phyloP scores from a whole-genome alignment of 305 asterid species.

The Fraxinus sp. region DNA sequence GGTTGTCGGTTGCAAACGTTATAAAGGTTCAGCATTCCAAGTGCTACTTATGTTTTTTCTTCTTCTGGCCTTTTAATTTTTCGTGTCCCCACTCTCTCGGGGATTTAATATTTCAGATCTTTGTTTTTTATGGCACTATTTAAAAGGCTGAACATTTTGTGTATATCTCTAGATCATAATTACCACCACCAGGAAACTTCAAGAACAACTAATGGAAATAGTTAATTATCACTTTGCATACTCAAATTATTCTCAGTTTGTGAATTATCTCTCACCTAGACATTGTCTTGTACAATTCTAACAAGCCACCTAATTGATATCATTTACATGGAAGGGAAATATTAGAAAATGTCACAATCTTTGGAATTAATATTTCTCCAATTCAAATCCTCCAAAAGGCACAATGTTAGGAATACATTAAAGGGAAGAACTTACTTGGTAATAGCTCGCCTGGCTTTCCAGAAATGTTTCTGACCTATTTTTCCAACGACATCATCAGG shows the following conservation, averaged over 20 bases:
- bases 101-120: not conserved
- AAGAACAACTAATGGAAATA: not conserved
- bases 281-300: not conserved
- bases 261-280: not conserved
- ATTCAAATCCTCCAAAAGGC: not conserved
- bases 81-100: not conserved
- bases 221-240: not conserved
- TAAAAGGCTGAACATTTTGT: not conserved
- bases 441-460: slow-evolving; percentile 89
- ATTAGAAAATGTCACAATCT: not conserved
- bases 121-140: not conserved
- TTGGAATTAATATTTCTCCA: not conserved
- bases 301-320: not conserved
- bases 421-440: slow-evolving; percentile 57
- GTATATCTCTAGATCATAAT: not conserved
- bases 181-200: not conserved
- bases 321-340: not conserved
- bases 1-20: not conserved
- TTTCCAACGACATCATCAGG: slow-evolving; percentile 85
- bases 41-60: not conserved
- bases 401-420: not conserved
- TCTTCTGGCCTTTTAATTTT: not conserved
- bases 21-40: not conserved
- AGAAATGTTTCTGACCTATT: slow-evolving; percentile 79
- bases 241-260: not conserved